These are phyloP conservation scores for Xylariaceae sp. DNA, from an alignment of 2,329 filamentous ascomycete genomes.

Conservation along the genomic window DNA sequence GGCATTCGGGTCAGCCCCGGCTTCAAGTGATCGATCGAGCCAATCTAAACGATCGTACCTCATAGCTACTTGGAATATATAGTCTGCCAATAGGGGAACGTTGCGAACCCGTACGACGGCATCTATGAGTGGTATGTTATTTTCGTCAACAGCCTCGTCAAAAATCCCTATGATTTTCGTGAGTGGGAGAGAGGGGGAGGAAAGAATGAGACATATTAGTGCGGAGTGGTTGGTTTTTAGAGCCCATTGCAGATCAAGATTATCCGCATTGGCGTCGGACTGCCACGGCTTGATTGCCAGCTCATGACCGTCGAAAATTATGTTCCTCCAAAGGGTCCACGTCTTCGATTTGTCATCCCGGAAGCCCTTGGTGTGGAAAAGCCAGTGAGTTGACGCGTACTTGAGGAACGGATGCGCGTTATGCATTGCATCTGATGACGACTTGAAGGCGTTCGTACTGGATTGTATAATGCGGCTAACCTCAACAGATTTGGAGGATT, in stretches of 20 bases:
- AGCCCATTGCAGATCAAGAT: neutral
- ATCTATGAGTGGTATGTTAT: neutral
- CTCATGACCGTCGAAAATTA: neutral
- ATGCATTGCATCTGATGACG: too few species aligned
- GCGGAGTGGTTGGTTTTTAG: neutral
- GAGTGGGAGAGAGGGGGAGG: neutral
- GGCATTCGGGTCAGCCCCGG: too few species aligned
- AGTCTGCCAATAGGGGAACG: too few species aligned
- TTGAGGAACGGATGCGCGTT: constrained; percentile 5
- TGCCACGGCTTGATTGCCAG: neutral
- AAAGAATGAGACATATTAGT: neutral
- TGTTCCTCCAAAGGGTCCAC: constrained; percentile 1
- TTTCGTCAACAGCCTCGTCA: neutral
- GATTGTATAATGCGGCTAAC: too few species aligned
- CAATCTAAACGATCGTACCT: too few species aligned
- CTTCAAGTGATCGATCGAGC: too few species aligned
- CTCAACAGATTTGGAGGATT: too few species aligned
- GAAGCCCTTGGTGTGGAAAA: constrained; percentile 15
- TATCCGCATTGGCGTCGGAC: neutral
- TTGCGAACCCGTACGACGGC: neutral
- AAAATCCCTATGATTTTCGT: neutral
- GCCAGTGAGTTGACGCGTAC: constrained; percentile 17
- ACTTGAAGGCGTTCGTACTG: neutral
- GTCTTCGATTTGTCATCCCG: constrained; percentile 5
- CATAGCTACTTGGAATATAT: too few species aligned